phyloP scores from a whole-genome alignment of 106 monocot genomes.

The Acorus gramineus region DNA sequence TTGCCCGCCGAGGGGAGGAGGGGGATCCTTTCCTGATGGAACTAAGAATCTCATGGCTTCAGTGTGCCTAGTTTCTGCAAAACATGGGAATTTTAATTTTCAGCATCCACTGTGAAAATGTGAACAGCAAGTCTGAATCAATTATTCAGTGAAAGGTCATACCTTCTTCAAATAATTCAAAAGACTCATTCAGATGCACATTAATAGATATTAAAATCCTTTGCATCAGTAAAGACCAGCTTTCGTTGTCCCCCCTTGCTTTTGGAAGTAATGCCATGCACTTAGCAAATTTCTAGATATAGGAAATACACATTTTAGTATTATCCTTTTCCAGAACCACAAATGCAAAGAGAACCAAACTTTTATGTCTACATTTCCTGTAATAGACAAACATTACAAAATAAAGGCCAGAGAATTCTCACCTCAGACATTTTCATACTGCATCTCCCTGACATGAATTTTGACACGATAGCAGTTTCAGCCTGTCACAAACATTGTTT shows the following conservation, averaged over 20 bases:
- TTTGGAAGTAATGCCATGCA: slow-evolving; percentile 70
- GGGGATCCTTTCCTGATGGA: slow-evolving; percentile 65
- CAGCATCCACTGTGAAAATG: too few relatives aligned
- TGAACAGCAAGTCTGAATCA: too few relatives aligned
- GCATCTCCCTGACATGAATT: slow-evolving; percentile 44
- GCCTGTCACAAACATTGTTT: slow-evolving; percentile 28
- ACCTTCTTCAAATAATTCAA: slow-evolving; percentile 88
- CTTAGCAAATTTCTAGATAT: slow-evolving; percentile 40
- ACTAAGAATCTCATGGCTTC: slow-evolving; percentile 54
- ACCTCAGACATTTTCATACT: slow-evolving; percentile 45
- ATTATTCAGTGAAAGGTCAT: neutral
- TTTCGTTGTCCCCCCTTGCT: slow-evolving; percentile 50
- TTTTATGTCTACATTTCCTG: neutral
- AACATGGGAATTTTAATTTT: neutral
- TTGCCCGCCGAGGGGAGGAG: slow-evolving; percentile 42
- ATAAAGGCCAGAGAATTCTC: slow-evolving; percentile 1
- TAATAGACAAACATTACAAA: neutral
- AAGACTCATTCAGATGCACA: slow-evolving; percentile 48
- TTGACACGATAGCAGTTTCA: slow-evolving; percentile 58
- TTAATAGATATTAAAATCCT: slow-evolving; percentile 64
- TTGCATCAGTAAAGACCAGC: slow-evolving; percentile 65
- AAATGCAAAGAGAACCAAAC: neutral
- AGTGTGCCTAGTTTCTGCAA: slow-evolving; percentile 43
- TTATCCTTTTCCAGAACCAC: neutral
- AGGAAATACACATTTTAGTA: neutral